phyloP scores from a whole-genome alignment of 176 grass and related monocot species.

The Carex kokanica region DNA sequence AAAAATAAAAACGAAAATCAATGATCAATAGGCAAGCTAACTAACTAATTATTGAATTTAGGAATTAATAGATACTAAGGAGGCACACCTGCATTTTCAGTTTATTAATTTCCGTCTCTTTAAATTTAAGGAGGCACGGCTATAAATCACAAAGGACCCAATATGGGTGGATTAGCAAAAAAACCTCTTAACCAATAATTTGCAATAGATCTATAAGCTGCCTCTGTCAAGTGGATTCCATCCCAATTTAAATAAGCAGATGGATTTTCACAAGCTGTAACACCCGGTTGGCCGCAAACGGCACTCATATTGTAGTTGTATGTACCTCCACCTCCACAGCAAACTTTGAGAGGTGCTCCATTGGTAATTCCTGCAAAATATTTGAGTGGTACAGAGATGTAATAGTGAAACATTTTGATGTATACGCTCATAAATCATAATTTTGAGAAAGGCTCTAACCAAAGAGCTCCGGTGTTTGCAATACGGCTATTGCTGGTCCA shows the following conservation, averaged over 20 bases:
- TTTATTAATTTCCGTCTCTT: too few relatives aligned
- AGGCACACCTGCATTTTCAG: too few relatives aligned
- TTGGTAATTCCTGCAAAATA: slow-evolving; percentile 40
- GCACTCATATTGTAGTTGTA: slow-evolving; percentile 47
- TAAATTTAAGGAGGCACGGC: too few relatives aligned
- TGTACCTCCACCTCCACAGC: slow-evolving; percentile 51
- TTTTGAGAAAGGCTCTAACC: slow-evolving; percentile 13
- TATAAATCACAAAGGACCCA: too few relatives aligned
- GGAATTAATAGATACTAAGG: too few relatives aligned
- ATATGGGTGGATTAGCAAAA: slow-evolving; percentile 47
- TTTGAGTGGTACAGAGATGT: background rate
- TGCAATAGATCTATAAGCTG: slow-evolving; percentile 44
- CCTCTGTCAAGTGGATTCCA: slow-evolving; percentile 55
- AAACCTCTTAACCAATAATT: slow-evolving; percentile 41
- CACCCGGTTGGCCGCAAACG: slow-evolving; percentile 34
- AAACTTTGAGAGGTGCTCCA: slow-evolving; percentile 35
- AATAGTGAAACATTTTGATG: background rate
- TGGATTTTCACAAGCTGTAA: slow-evolving; percentile 30
- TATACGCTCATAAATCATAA: background rate
- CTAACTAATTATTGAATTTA: too few relatives aligned
- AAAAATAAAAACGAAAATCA: too few relatives aligned
- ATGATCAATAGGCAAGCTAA: too few relatives aligned
- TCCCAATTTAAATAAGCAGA: slow-evolving; percentile 45
- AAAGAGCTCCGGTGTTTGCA: slow-evolving; percentile 25
- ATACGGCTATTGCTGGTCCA: slow-evolving; percentile 3